Conservation (phyloP, 1,284 basidiomycete genomes). For the Peniophora sp. region DNA sequence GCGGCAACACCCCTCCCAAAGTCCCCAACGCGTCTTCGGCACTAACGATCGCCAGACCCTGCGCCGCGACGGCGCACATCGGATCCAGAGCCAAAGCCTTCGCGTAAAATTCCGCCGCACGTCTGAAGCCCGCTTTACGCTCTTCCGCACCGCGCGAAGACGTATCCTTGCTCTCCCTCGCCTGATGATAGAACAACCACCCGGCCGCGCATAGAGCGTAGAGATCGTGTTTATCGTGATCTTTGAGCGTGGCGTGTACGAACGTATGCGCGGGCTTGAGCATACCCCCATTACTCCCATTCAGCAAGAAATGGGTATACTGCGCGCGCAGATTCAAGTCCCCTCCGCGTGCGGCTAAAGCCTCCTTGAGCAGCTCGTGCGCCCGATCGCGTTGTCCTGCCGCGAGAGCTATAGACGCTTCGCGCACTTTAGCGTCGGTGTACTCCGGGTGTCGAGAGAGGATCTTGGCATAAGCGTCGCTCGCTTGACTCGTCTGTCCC, state of each 20-base stretch:
- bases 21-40: slow-evolving; percentile 82
- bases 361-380: slow-evolving; percentile 83
- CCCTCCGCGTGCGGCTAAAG: slow-evolving; percentile 58
- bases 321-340: slow-evolving; percentile 80
- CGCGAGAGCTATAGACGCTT: slow-evolving; percentile 69
- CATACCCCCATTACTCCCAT: slow-evolving; percentile 42
- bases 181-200: slow-evolving; percentile 77
- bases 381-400: slow-evolving; percentile 72
- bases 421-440: slow-evolving; percentile 87
- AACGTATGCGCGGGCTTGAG: slow-evolving; percentile 77
- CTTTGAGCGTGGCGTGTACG: slow-evolving; percentile 76
- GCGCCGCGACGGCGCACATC: slow-evolving; percentile 82
- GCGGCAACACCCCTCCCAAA: slow-evolving; percentile 41
- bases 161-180: slow-evolving; percentile 67
- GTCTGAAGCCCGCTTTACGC: slow-evolving; percentile 67
- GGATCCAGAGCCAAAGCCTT: slow-evolving; percentile 81
- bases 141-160: slow-evolving; percentile 59
- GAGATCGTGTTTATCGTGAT: slow-evolving; percentile 79
- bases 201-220: slow-evolving; percentile 87
- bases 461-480: slow-evolving; percentile 80
- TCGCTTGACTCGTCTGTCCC: slow-evolving; percentile 64
- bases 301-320: slow-evolving; percentile 85
- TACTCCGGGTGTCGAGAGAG: slow-evolving; percentile 86
- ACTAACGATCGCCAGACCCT: slow-evolving; percentile 86
- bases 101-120: slow-evolving; percentile 85